Conservation (phyloP, 1,284 basidiomycete species). For the Microbotryomycetes sp. region DNA sequence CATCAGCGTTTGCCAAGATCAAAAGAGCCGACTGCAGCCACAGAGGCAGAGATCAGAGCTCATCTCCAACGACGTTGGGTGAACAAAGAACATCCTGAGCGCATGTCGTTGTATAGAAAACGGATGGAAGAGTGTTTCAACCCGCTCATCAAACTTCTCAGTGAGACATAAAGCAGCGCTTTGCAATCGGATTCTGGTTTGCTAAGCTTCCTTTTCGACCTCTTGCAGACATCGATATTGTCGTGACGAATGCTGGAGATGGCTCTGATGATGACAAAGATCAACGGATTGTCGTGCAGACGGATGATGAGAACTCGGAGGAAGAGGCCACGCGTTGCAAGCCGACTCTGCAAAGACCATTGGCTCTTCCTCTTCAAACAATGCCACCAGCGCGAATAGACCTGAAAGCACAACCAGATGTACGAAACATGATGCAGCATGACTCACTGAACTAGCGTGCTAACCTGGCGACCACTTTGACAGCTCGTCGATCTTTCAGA, state of each 20-base stretch:
- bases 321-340: not conserved
- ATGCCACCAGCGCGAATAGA: too few relatives aligned
- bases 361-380: too few relatives aligned
- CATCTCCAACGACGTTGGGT: conserved; percentile 24
- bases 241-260: conserved; percentile 1
- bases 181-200: not conserved
- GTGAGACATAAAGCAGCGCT: not conserved
- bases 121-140: conserved; percentile 16
- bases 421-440: too few relatives aligned
- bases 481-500: too few relatives aligned
- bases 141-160: conserved; percentile 20
- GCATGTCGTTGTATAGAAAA: conserved; percentile 8
- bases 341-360: not conserved
- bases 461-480: not conserved
- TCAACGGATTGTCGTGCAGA: not conserved
- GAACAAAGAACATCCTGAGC: conserved; percentile 8
- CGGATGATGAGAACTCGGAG: not conserved
- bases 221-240: conserved; percentile 15
- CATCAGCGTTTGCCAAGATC: not conserved
- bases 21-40: not conserved
- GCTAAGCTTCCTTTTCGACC: not conserved
- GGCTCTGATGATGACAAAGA: not conserved
- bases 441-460: not conserved
- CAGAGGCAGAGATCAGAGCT: not conserved
- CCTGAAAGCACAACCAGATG: too few relatives aligned